Percentiles rank a stretch among this genome's conserved stretches.
These are phyloP conservation scores for Phialophora expanda DNA, from an alignment of 2,329 filamentous ascomycete genomes.

Conservation along the genomic window DNA sequence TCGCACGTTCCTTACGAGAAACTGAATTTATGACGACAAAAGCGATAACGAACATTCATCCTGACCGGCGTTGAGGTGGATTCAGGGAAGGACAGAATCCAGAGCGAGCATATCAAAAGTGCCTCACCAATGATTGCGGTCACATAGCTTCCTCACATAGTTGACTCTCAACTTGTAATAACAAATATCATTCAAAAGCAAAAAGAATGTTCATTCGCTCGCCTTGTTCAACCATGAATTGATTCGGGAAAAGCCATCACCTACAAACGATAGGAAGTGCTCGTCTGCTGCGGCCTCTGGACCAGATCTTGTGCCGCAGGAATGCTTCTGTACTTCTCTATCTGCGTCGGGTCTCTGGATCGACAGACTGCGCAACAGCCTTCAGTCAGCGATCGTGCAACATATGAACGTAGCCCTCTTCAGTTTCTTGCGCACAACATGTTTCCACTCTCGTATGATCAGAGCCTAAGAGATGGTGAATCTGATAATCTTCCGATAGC, in stretches of 20 bases:
- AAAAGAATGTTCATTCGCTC: background rate
- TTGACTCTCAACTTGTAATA: background rate
- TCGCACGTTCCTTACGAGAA: conserved; percentile 6
- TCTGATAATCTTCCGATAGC: background rate
- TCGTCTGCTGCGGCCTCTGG: background rate
- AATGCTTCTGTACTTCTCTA: too few species aligned
- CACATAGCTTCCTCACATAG: background rate
- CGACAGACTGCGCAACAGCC: too few species aligned
- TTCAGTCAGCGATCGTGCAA: too few species aligned
- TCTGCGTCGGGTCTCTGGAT: too few species aligned
- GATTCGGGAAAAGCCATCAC: background rate
- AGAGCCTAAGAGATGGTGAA: background rate
- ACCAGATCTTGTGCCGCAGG: too few species aligned
- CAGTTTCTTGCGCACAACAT: too few species aligned
- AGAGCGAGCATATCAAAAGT: background rate
- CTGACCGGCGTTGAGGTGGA: background rate
- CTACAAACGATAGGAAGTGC: too few species aligned
- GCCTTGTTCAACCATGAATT: background rate
- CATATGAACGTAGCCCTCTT: too few species aligned
- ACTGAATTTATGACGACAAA: background rate
- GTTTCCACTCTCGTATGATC: background rate
- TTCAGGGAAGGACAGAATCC: background rate
- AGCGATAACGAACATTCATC: background rate
- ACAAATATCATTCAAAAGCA: background rate
- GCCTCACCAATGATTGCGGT: background rate